Percentiles rank a stretch among this genome's conserved stretches.
phyloP scores from a whole-genome alignment of 1,139 yeast species.

The Pneumocystis canis region DNA sequence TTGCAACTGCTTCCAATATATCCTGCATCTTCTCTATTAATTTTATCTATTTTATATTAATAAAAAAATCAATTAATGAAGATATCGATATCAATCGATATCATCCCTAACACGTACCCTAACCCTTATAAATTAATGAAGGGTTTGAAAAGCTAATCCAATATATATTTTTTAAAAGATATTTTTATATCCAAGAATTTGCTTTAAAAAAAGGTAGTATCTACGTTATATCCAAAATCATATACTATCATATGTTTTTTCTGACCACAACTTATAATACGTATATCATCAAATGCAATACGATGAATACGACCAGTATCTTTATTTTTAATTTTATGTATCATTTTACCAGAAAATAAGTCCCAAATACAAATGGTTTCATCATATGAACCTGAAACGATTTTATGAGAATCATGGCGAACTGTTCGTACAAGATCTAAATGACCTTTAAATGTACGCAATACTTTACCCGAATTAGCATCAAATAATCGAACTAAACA shows the following conservation, averaged over 20 bases:
- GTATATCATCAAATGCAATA: constrained; percentile 11
- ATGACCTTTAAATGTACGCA: constrained; percentile 59
- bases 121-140: too few species aligned
- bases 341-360: constrained; percentile 50
- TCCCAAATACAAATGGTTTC: constrained; percentile 40
- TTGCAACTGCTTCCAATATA: background rate
- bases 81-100: too few species aligned
- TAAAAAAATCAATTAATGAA: background rate
- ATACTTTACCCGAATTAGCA: constrained; percentile 50
- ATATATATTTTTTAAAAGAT: too few species aligned
- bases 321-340: constrained; percentile 7
- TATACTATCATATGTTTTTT: constrained; percentile 12
- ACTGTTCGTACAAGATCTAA: constrained; percentile 12
- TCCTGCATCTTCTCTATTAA: background rate
- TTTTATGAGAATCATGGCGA: constrained; percentile 9
- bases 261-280: constrained; percentile 13
- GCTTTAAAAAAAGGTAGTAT: constrained; percentile 11
- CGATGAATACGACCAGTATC: constrained; percentile 11
- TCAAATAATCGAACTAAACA: constrained; percentile 23
- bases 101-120: too few species aligned
- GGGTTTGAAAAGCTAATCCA: too few species aligned
- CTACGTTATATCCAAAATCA: constrained; percentile 11
- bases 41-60: background rate
- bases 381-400: constrained; percentile 14
- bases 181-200: too few species aligned